phyloP scores from a whole-genome alignment of 495 filamentous ascomycete species.

The Hypomontagnella submonticulosa region DNA sequence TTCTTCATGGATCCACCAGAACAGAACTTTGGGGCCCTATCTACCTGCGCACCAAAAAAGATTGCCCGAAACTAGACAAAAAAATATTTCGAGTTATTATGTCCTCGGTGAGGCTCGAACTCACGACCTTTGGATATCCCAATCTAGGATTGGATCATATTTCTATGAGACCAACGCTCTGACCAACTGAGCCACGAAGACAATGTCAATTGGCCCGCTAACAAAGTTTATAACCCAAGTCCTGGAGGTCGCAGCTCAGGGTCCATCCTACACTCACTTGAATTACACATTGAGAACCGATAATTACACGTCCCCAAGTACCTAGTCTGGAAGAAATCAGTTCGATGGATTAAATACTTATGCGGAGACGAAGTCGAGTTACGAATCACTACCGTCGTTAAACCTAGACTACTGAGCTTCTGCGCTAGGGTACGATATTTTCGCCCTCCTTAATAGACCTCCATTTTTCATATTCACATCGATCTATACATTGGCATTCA shows the following conservation, averaged over 20 bases:
- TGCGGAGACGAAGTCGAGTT: too few relatives aligned
- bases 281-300: not conserved
- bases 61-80: not conserved
- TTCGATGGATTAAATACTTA: too few relatives aligned
- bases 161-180: constrained; percentile 14
- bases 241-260: not conserved
- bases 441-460: too few relatives aligned
- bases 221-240: not conserved
- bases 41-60: not conserved
- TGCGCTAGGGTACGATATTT: too few relatives aligned
- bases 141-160: constrained; percentile 16
- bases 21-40: not conserved
- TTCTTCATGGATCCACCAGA: not conserved
- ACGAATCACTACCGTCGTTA: too few relatives aligned
- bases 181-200: constrained; percentile 13
- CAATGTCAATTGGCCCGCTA: not conserved
- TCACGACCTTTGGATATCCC: constrained; percentile 27
- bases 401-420: too few relatives aligned
- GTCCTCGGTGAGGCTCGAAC: constrained; percentile 12
- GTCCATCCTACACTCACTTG: too few relatives aligned
- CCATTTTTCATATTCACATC: too few relatives aligned
- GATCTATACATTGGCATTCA: too few relatives aligned
- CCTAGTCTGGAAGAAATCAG: too few relatives aligned
- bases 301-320: not conserved
- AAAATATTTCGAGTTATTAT: not conserved